phyloP scores from a whole-genome alignment of 257 asterid species.

The Fraxinus quadrangulata region DNA sequence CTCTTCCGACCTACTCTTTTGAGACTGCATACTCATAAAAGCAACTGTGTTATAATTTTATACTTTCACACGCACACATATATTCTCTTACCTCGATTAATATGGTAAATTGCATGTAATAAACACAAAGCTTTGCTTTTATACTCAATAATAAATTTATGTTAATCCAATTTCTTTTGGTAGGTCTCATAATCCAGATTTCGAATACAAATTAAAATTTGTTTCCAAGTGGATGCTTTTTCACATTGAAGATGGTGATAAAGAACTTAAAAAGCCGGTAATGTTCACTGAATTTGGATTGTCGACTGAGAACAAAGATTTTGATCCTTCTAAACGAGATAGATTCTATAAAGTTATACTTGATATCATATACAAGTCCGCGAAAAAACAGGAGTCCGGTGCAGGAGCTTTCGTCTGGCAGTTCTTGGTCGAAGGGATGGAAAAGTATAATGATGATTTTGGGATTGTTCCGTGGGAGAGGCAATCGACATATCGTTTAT shows the following conservation, averaged over 20 bases:
- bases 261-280: slow-evolving; percentile 78
- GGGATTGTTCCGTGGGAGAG: slow-evolving; percentile 88
- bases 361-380: slow-evolving; percentile 74
- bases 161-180: slow-evolving; percentile 12
- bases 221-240: slow-evolving; percentile 85
- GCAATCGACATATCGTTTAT: slow-evolving; percentile 57
- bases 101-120: too few species aligned
- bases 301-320: slow-evolving; percentile 70
- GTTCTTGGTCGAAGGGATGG: slow-evolving; percentile 88
- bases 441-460: slow-evolving; percentile 76
- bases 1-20: not conserved
- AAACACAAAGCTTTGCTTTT: not conserved
- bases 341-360: slow-evolving; percentile 67
- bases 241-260: slow-evolving; percentile 95
- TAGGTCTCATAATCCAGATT: slow-evolving; percentile 81
- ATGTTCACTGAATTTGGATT: slow-evolving; percentile 90
- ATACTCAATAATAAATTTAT: too few species aligned
- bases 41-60: not conserved
- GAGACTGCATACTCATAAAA: not conserved
- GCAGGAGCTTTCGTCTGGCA: slow-evolving; percentile 94
- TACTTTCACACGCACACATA: too few species aligned
- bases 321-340: slow-evolving; percentile 68
- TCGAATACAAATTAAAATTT: slow-evolving; percentile 67
- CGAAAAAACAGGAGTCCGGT: slow-evolving; percentile 59
- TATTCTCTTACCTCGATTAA: too few species aligned